Base-by-base conservation (phyloP, 164 flowering plant genomes). In the Vitis rupestris region DNA sequence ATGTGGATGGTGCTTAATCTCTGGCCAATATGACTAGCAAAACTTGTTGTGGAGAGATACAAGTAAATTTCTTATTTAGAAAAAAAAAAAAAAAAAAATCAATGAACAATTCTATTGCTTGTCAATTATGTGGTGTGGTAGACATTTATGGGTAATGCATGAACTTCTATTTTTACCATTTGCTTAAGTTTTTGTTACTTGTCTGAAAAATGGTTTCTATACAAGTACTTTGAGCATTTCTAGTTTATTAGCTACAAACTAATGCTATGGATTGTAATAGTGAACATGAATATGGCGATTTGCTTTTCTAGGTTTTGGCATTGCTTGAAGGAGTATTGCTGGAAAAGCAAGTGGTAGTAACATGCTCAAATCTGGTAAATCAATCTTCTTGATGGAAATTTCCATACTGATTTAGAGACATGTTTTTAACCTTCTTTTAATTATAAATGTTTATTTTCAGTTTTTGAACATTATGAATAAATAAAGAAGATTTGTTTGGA, bases 291-390 rank as follows among this genome's bases (percentile, higher is more conserved):
- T 70, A 64, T 62, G n/a, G 54, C 48, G 10, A 6, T 27, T 76
- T 49, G 3, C 75, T 15, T 61, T 68, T 59, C 57, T 74, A 95
- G 99, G 74, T 95, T 71, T 74, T 95, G 80, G 81, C 93, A 19
- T 73, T 93, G 74, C 48, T 95, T 65, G 69, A 91, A 10, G 98
- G 93, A 63, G 97, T 83, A 2, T 70, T 95, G 54, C 80, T 95
- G 73, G 99, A 95, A 74, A 95, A 95, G 73, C 98, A 95, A 85
- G 85, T 95, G 30, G 84, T 93, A 7, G 79, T 95, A 12, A 79
- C 86, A 17, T 91, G 89, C 72, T 87, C 94, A 50, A 95, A 95
- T 82, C 79, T 93, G 84, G 99, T 93, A 77, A 76, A 84, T 72
- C 70, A 27, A 11, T 74, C n/a, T 30, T 58, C 47, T 60, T 62